phyloP scores from a whole-genome alignment of 768 basidiomycete species.

The Amanita jacksonii region DNA sequence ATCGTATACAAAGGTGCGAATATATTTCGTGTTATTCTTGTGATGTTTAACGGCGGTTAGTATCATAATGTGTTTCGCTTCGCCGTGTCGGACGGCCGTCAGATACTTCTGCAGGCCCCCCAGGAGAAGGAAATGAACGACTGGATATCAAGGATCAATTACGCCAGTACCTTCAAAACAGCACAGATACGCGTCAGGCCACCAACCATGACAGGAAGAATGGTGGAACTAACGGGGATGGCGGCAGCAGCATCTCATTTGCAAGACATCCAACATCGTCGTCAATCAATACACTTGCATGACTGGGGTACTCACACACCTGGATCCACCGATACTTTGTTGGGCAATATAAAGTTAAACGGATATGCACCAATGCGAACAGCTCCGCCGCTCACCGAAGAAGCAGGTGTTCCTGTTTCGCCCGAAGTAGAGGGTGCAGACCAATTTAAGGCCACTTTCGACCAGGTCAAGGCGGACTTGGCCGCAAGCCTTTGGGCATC shows the following conservation, averaged over 20 bases:
- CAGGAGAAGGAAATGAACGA: slow-evolving; percentile 69
- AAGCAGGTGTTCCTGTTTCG: slow-evolving; percentile 36
- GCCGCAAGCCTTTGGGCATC: slow-evolving; percentile 37
- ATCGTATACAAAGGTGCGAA: slow-evolving; percentile 63
- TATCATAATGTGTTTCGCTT: slow-evolving; percentile 71
- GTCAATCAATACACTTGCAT: slow-evolving; percentile 15
- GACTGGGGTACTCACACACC: slow-evolving; percentile 36
- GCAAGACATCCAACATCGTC: slow-evolving; percentile 48
- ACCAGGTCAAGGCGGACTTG: slow-evolving; percentile 79
- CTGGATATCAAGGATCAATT: slow-evolving; percentile 92
- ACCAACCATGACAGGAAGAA: slow-evolving; percentile 54
- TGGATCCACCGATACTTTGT: slow-evolving; percentile 33
- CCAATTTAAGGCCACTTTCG: slow-evolving; percentile 75
- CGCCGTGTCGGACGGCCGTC: slow-evolving; percentile 65
- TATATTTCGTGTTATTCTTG: slow-evolving; percentile 1
- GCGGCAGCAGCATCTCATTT: slow-evolving; percentile 83
- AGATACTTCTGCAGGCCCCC: slow-evolving; percentile 69
- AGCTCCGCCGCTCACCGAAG: slow-evolving; percentile 15
- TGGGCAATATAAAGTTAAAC: slow-evolving; percentile 15
- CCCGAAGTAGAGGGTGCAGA: slow-evolving; percentile 52
- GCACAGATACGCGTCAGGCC: slow-evolving; percentile 76
- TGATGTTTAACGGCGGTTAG: slow-evolving; percentile 23
- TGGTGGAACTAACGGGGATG: slow-evolving; percentile 70
- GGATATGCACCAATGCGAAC: neutral
- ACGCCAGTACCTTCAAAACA: slow-evolving; percentile 87